phyloP scores from a whole-genome alignment of 2,329 filamentous ascomycete genomes.

The Microcera coccophila region DNA sequence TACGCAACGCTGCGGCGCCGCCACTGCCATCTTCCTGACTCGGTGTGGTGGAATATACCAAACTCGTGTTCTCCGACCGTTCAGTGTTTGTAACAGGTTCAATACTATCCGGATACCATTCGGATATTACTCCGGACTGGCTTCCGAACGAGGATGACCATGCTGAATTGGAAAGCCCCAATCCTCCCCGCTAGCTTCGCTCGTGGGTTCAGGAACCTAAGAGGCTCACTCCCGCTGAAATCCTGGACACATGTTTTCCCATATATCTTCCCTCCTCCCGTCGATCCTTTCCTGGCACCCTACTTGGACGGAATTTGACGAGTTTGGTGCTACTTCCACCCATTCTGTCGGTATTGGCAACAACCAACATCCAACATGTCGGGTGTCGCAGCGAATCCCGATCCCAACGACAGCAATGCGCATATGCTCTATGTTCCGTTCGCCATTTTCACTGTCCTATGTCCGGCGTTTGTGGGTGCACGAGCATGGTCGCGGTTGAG shows the following conservation, averaged over 20 bases:
- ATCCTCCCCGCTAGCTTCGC: background rate
- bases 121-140: constrained; percentile 7
- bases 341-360: constrained; percentile 6
- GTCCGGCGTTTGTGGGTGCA: constrained; percentile 16
- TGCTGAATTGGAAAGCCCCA: background rate
- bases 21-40: background rate
- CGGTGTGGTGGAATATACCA: background rate
- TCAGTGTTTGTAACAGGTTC: background rate
- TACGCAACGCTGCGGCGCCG: constrained; percentile 3
- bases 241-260: constrained; percentile 4
- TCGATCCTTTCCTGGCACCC: constrained; percentile 8
- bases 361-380: constrained; percentile 9
- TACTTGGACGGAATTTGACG: constrained; percentile 9
- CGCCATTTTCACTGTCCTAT: constrained; percentile 22
- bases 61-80: background rate
- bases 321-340: background rate
- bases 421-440: constrained; percentile 25
- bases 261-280: constrained; percentile 15
- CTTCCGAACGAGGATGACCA: constrained; percentile 3
- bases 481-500: constrained; percentile 20
- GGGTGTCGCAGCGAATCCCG: constrained; percentile 1
- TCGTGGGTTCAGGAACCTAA: constrained; percentile 5
- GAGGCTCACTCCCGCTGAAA: constrained; percentile 5
- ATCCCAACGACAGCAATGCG: constrained; percentile 18
- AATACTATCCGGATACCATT: too few species aligned